phyloP scores from a whole-genome alignment of 2,329 filamentous ascomycete genomes.

The Achaetomium macrosporum region DNA sequence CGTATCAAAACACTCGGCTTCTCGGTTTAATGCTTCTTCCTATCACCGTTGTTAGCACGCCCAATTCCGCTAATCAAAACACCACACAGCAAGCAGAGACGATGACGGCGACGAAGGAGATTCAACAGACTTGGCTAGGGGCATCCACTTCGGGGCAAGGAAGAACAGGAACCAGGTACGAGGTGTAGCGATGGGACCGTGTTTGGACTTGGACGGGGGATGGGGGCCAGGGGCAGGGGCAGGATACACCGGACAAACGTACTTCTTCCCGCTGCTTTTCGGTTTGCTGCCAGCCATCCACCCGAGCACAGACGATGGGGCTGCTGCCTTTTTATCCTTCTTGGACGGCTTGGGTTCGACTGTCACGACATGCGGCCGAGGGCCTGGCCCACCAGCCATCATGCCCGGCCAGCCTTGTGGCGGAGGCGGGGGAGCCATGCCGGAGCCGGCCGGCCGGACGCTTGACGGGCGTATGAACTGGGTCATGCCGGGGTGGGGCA shows the following conservation, averaged over 20 bases:
- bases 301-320: conserved; percentile 27
- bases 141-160: background rate
- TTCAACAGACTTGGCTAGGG: conserved; percentile 4
- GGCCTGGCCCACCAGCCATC: background rate
- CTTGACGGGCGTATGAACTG: conserved; percentile 9
- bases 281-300: conserved; percentile 30
- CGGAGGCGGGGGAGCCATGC: conserved; percentile 16
- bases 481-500: background rate
- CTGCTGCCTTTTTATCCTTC: conserved; percentile 20
- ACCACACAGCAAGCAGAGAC: background rate
- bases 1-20: background rate
- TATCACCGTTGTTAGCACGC: conserved; percentile 7
- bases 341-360: conserved; percentile 25
- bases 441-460: conserved; percentile 2
- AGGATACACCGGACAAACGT: conserved; percentile 19
- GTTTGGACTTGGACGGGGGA: background rate
- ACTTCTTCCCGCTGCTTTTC: conserved; percentile 31
- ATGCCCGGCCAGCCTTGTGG: background rate
- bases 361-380: conserved; percentile 24
- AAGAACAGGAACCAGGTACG: conserved; percentile 1
- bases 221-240: background rate
- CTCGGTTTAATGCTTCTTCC: conserved; percentile 16
- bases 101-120: background rate
- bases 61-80: background rate
- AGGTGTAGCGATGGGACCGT: conserved; percentile 1